Base-by-base conservation (phyloP, 148 eudicot genomes). In the Rhododendron simsii region DNA sequence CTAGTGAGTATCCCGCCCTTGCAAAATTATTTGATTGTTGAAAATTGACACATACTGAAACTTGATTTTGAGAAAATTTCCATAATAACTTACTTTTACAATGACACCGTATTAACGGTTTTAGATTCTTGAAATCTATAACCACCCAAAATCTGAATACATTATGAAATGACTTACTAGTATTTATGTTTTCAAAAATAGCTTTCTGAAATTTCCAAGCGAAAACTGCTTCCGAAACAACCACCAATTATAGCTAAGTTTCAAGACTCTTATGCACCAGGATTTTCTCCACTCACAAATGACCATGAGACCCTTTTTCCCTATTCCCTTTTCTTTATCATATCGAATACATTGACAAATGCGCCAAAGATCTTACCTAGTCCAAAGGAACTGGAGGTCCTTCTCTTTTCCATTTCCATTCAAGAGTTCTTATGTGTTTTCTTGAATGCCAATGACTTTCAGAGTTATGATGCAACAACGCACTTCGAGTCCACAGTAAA, bases 391-490 rank as follows among this genome's bases (percentile, higher is more conserved):
- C 44, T 41, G 7, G 44, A 41, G 44, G 5, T 41, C 44, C 44
- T 5, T 41, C 44, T 41, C 44, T 5, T 41, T 41, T 41, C 44
- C 44, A 41, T 41, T 41, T 41, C 44, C 7, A 41, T 41, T 41
- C 7, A 41, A 41, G 44, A 41, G 44, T 41, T 41, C 44, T 41
- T 41, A 5, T 41, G 44, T 41, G 44, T 41, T 41, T 41, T 41
- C 15, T 35, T 35, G 30, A 12, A 28, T 33, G 14, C 3, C 23
- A 76, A 35, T 80, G 23, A 35, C 73, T 71, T 85, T 39, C 91
- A 89, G 91, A 89, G 91, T 82, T 87, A 87, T 79, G 91, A 89
- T 87, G 86, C 91, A 67, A 89, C 91, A 18, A 89, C 91, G 15
- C 91, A 89, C 84, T 89, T 89, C 80, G 91, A 89, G 87, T 89